Evolutionary conservation across 345 rosid species (phyloP).

Genomic region (Atalantia buxifolia): DNA sequence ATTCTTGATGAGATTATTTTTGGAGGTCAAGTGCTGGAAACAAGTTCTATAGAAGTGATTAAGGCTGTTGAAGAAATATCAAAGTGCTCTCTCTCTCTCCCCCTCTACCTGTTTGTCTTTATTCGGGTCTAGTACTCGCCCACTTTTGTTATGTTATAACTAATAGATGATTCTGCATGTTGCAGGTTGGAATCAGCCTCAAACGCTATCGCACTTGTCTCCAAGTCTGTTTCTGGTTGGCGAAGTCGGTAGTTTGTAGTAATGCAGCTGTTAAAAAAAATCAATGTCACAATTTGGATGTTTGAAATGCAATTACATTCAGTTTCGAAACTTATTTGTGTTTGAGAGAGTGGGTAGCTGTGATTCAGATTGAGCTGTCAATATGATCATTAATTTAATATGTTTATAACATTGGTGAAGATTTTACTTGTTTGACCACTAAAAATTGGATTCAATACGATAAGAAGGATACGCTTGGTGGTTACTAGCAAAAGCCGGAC

Average conservation of each 20-base stretch:
- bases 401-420: background rate
- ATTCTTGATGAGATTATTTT: conserved; percentile 80
- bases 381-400: no score
- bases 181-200: conserved; percentile 86
- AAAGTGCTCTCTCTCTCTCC: conserved; percentile 38
- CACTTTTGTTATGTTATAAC: background rate
- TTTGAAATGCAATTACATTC: background rate
- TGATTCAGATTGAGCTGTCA: background rate
- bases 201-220: conserved; percentile 55
- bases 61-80: conserved; percentile 87
- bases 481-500: background rate
- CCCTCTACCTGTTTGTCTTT: background rate
- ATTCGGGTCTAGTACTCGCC: no score
- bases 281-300: background rate
- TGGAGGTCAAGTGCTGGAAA: conserved; percentile 95
- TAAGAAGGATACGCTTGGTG: background rate
- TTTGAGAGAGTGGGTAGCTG: background rate
- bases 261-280: background rate
- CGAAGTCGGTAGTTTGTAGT: conserved; percentile 39
- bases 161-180: background rate
- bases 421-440: background rate
- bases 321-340: background rate
- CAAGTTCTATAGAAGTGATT: conserved; percentile 75
- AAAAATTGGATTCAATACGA: background rate
- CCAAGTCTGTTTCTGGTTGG: conserved; percentile 81